Conservation (phyloP, 202 grass and related monocot genomes). For the Cymbopogon flexuosus region DNA sequence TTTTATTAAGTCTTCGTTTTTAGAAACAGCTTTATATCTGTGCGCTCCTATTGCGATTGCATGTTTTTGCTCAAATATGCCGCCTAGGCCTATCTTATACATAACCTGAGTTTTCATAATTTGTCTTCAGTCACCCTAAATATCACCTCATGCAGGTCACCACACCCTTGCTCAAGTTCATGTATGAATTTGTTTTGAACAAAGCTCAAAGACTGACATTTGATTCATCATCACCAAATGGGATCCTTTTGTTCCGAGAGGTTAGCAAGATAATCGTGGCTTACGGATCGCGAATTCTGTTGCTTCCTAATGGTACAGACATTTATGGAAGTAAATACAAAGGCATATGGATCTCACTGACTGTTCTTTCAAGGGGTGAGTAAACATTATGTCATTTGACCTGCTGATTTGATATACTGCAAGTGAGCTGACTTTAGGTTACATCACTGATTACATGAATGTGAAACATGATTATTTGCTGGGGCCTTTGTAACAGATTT, state of each 20-base stretch:
- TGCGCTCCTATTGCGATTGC: background rate
- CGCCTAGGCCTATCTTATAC: background rate
- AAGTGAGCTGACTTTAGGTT: conserved; percentile 1
- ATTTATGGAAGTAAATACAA: conserved; percentile 93
- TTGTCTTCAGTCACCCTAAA: conserved; percentile 15
- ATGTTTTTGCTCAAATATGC: background rate
- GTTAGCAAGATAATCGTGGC: conserved; percentile 98
- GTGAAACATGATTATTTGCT: background rate
- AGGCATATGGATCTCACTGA: conserved; percentile 96
- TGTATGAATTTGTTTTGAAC: conserved; percentile 91
- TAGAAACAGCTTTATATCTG: background rate
- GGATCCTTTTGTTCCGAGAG: conserved; percentile 95
- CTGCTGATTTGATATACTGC: conserved; percentile 8
- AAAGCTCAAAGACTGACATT: conserved; percentile 97
- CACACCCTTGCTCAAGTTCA: conserved; percentile 93
- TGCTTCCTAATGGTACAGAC: conserved; percentile 75
- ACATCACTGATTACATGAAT: background rate
- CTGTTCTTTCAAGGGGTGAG: conserved; percentile 88
- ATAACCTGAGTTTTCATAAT: background rate
- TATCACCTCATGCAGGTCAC: conserved; percentile 64
- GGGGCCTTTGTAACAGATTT: background rate
- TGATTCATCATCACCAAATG: conserved; percentile 97
- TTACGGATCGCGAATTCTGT: conserved; percentile 86
- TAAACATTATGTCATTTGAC: conserved; percentile 26
- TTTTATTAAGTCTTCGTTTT: conserved; percentile 2